Base-by-base conservation (phyloP, 176 grass and related monocot genomes). In the Ananas comosus region DNA sequence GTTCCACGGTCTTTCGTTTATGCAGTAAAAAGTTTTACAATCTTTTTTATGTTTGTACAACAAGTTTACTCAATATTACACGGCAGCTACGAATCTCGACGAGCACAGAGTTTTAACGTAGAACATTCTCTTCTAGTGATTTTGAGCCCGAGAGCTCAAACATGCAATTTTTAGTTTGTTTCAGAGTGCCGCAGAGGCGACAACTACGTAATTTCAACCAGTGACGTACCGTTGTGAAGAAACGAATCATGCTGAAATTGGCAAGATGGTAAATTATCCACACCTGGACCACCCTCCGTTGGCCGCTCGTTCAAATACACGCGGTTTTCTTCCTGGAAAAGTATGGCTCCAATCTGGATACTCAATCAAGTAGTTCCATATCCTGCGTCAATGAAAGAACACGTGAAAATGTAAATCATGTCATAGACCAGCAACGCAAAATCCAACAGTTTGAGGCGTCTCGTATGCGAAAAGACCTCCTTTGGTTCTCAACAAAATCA, bases 401-500 rank as follows among this genome's bases (percentile, higher is more conserved):
- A 70, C 33, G 16, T 13, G 12, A 51, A 75, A 12, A 27, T 50
- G 9, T 24, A 10, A 51, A 7, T 16, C 7, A 42, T 42, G 33
- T 42, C 5, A 7, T 42, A 21, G 13, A 64, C 16, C 3, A 13
- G 16, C 13, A 57, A 57, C 17, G 8, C 16, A 13, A 48, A 66
- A 28, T 9, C 3, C 12, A 47, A 66, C 14, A 7, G 12, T 48
- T 13, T 14, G 12, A 12, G 21, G 16, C 9, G 56, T 27, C 25
- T 51, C 22, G 50, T 13, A 65, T n/a, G 52, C 13, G 2, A 50
- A 71, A 49, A 14, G 13, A 90, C 93, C 93, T 97, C 78, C 86
- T 97, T 80, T 92, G 79, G n/a, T 69, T 87, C 73, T 97, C 81
- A 48, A 97, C 93, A 77, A 97, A 97, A 84, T 97, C 83, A 64